Percentiles rank a stretch among this genome's conserved stretches.
phyloP scores from a whole-genome alignment of 331 rosid genomes.

The Quercus phellos region DNA sequence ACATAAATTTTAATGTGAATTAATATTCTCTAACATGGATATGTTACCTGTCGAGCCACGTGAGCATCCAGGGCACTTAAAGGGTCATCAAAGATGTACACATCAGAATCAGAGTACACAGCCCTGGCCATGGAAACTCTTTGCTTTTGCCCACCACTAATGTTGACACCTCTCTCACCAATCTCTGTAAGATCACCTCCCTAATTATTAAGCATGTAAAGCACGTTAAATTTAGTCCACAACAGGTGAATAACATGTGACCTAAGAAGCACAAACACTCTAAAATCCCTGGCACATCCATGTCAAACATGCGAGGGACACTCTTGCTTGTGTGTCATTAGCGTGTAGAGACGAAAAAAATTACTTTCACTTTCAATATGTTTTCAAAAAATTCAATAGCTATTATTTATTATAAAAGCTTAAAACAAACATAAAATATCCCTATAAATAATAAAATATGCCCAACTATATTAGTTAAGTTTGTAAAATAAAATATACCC shows the following conservation, averaged over 20 bases:
- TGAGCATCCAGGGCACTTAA: constrained; percentile 92
- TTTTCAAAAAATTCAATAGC: too few relatives aligned
- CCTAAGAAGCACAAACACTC: too few relatives aligned
- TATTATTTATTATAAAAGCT: too few relatives aligned
- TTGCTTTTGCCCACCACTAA: constrained; percentile 96
- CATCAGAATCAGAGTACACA: constrained; percentile 72
- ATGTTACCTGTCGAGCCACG: constrained; percentile 67
- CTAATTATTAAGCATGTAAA: constrained; percentile 26
- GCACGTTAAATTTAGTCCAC: not conserved
- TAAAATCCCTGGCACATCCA: too few relatives aligned
- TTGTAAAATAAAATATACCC: too few relatives aligned
- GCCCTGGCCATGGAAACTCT: constrained; percentile 94
- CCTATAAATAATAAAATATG: too few relatives aligned
- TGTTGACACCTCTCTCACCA: constrained; percentile 92
- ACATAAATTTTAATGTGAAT: not conserved
- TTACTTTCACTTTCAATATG: too few relatives aligned
- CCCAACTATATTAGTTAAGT: too few relatives aligned
- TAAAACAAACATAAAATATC: too few relatives aligned
- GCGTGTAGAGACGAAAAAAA: too few relatives aligned
- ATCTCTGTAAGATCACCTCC: constrained; percentile 87
- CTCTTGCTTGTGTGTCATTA: too few relatives aligned
- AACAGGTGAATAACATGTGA: not conserved
- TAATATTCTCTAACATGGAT: not conserved
- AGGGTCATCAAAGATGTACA: constrained; percentile 85
- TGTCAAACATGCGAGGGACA: too few relatives aligned